A percentile compares a stretch with the other conserved stretches of the same genome.
phyloP scores from a whole-genome alignment of 345 rosid genomes.

The Atalantia buxifolia region DNA sequence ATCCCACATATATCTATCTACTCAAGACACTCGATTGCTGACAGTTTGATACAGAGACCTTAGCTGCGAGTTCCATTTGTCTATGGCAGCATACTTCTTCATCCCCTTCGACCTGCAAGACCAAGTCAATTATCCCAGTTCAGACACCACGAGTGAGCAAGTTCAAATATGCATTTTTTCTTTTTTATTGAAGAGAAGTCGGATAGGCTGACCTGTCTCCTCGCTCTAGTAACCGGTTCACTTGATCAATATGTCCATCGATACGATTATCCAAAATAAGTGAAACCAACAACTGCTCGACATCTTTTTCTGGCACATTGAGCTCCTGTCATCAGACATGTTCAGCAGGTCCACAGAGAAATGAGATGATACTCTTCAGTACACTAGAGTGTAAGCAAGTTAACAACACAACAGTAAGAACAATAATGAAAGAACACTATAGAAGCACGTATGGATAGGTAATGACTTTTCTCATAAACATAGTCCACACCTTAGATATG shows the following conservation, averaged over 20 bases:
- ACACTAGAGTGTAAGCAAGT: not conserved
- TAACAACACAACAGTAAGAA: not conserved
- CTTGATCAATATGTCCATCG: conserved; percentile 97
- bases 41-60: conserved; percentile 62
- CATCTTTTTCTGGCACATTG: conserved; percentile 92
- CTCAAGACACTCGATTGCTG: conserved; percentile 68
- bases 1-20: not conserved
- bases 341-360: not conserved
- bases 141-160: not conserved
- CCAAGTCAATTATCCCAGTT: not conserved
- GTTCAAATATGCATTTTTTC: not conserved
- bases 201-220: conserved; percentile 57
- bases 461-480: not conserved
- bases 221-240: conserved; percentile 84
- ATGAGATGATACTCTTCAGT: not conserved
- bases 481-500: conserved; percentile 63
- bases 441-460: not conserved
- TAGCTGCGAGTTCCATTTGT: conserved; percentile 96
- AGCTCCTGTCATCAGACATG: conserved; percentile 53
- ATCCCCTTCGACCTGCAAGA: conserved; percentile 79
- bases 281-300: conserved; percentile 85
- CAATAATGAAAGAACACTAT: not conserved
- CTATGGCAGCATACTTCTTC: conserved; percentile 84
- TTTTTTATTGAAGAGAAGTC: not conserved
- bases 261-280: conserved; percentile 88